A percentile compares a stretch with the other conserved stretches of the same genome.
Conservation (phyloP, 306 rosid species). For the Citrullus colocynthis region DNA sequence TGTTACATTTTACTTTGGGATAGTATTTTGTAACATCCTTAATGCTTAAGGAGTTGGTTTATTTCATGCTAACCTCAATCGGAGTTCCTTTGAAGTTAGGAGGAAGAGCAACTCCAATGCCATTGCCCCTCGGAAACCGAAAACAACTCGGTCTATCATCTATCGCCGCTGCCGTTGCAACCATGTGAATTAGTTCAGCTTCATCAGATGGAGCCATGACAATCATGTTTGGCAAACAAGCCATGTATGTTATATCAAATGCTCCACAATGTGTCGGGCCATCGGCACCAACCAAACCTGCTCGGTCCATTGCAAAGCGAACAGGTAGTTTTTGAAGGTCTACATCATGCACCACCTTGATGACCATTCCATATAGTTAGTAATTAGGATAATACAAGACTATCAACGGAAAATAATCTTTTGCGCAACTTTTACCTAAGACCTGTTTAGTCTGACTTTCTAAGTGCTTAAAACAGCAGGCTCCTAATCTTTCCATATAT, state of each 20-base stretch:
- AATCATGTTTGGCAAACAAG: slow-evolving; percentile 93
- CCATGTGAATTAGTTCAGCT: slow-evolving; percentile 92
- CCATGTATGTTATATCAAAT: slow-evolving; percentile 84
- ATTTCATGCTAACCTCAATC: slow-evolving; percentile 49
- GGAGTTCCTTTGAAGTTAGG: slow-evolving; percentile 56
- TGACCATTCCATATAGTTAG: neutral
- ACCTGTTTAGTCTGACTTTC: no score
- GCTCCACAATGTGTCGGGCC: slow-evolving; percentile 98
- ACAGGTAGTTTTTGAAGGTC: slow-evolving; percentile 89
- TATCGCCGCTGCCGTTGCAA: slow-evolving; percentile 74
- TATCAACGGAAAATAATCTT: neutral
- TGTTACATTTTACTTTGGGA: neutral
- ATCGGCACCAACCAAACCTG: slow-evolving; percentile 92
- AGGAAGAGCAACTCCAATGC: slow-evolving; percentile 59
- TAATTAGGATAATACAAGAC: neutral
- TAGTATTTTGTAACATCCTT: neutral
- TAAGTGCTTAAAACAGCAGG: no score
- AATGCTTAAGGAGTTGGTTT: neutral
- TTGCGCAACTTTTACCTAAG: neutral
- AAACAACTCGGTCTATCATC: slow-evolving; percentile 96
- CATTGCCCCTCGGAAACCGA: slow-evolving; percentile 89
- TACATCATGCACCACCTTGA: slow-evolving; percentile 81
- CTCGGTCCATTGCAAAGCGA: slow-evolving; percentile 82
- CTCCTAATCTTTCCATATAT: neutral
- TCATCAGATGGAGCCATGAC: slow-evolving; percentile 98